Conservation (phyloP, 75 land plant genomes). For the Gnetum montanum region DNA sequence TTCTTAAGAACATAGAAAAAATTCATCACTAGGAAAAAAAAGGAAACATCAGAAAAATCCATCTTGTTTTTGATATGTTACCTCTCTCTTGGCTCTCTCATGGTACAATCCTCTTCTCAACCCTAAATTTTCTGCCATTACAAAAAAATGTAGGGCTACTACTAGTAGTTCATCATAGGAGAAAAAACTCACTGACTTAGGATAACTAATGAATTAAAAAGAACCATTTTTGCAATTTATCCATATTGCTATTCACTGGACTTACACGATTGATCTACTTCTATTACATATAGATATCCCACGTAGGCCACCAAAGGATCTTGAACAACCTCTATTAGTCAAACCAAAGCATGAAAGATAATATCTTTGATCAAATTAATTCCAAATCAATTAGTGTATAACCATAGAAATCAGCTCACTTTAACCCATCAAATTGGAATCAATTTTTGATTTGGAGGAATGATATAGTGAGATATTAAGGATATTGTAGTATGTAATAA, state of each 20-base stretch:
- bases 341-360: background rate
- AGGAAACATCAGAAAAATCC: no score
- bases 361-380: background rate
- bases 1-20: no score
- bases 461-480: background rate
- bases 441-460: background rate
- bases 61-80: no score
- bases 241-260: background rate
- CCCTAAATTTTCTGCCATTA: constrained; percentile 5
- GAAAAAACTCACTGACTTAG: constrained; percentile 1
- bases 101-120: constrained; percentile 11
- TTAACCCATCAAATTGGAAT: background rate
- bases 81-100: constrained; percentile 9
- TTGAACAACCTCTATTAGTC: background rate
- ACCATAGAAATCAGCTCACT: background rate
- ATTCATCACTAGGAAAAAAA: no score
- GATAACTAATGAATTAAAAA: constrained; percentile 10
- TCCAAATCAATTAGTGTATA: background rate
- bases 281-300: background rate
- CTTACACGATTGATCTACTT: background rate
- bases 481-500: background rate
- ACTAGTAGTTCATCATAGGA: constrained; percentile 8
- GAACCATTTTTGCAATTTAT: constrained; percentile 3
- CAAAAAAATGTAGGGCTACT: constrained; percentile 8
- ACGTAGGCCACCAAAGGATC: background rate